A percentile compares a stretch with the other conserved stretches of the same genome.
Evolutionary conservation across 2,329 filamentous ascomycete species (phyloP).

Genomic region (Aspergillus fumigatus): DNA sequence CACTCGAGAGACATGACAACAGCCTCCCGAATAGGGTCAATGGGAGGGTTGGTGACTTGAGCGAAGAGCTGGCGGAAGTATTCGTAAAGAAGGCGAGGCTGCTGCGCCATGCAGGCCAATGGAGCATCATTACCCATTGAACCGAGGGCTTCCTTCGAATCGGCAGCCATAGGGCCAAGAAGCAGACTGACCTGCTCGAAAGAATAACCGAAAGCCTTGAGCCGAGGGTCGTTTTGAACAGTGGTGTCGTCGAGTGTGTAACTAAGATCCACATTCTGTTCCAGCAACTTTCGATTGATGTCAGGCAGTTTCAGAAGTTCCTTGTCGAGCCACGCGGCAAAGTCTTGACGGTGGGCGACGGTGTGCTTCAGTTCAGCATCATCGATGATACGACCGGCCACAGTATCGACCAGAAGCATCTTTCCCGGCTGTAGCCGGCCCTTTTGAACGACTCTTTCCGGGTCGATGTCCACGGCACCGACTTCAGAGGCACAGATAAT

Average conservation of each 20-base stretch:
- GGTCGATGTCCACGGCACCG: constrained; percentile 85
- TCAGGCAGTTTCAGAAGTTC: constrained; percentile 77
- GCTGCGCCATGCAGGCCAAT: constrained; percentile 82
- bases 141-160: constrained; percentile 93
- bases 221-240: constrained; percentile 77
- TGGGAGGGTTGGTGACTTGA: constrained; percentile 95
- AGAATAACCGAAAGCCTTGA: constrained; percentile 88
- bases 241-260: constrained; percentile 63
- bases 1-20: constrained; percentile 98
- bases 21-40: constrained; percentile 93
- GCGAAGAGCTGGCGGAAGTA: constrained; percentile 98
- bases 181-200: constrained; percentile 91
- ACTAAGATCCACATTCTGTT: constrained; percentile 57
- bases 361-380: constrained; percentile 87
- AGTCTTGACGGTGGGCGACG: constrained; percentile 81
- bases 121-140: constrained; percentile 98
- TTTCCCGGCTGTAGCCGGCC: constrained; percentile 89
- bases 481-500: constrained; percentile 98
- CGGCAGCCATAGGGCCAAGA: constrained; percentile 90
- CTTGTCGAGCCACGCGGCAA: constrained; percentile 80
- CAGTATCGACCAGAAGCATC: constrained; percentile 92
- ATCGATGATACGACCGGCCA: constrained; percentile 87
- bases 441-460: constrained; percentile 86
- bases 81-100: constrained; percentile 84
- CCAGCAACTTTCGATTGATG: constrained; percentile 59